phyloP scores from a whole-genome alignment of 371 early-diverging fungal species.

The Circinella umbellata region DNA sequence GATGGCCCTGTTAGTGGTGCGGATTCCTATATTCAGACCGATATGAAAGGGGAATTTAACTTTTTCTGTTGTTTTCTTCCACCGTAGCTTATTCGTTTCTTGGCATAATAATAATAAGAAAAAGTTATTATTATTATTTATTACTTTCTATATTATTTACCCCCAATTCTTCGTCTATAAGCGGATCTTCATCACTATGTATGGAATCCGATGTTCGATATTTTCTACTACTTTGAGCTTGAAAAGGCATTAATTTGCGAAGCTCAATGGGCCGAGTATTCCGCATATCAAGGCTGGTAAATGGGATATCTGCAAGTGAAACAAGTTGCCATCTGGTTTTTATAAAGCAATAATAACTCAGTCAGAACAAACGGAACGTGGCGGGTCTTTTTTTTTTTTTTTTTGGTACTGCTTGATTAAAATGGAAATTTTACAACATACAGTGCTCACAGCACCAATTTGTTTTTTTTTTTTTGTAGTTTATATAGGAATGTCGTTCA shows the following conservation, averaged over 20 bases:
- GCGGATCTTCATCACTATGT: conserved; percentile 52
- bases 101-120: not conserved
- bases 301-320: not conserved
- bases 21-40: conserved; percentile 8
- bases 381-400: too few species aligned
- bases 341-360: not conserved
- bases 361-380: too few species aligned
- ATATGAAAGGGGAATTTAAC: too few species aligned
- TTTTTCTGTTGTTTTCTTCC: too few species aligned
- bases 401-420: too few species aligned
- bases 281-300: conserved; percentile 25
- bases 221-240: conserved; percentile 31
- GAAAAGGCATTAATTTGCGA: conserved; percentile 47
- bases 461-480: too few species aligned
- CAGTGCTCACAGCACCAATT: too few species aligned
- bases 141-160: conserved; percentile 17
- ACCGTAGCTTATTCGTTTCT: too few species aligned
- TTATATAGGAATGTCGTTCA: too few species aligned
- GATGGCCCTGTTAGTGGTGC: conserved; percentile 11
- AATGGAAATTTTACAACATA: too few species aligned
- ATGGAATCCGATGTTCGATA: conserved; percentile 46
- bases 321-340: not conserved
- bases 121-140: not conserved
- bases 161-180: conserved; percentile 50
- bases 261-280: conserved; percentile 47